These are phyloP conservation scores for Ballota nigra DNA, from an alignment of 257 asterid species.

Conservation along the genomic window DNA sequence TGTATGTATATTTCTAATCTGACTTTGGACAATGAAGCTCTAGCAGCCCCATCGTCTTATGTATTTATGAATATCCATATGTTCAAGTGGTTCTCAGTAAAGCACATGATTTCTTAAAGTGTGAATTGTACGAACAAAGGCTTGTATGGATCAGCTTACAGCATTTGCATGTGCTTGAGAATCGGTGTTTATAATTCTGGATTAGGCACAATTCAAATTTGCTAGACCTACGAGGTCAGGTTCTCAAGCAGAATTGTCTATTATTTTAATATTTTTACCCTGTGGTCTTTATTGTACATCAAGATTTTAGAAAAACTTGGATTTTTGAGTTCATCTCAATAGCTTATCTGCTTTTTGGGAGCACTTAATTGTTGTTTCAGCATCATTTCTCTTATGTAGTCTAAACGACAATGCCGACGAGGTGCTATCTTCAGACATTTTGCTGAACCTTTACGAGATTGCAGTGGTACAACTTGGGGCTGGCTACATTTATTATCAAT, in stretches of 20 bases:
- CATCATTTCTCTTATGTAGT: slow-evolving; percentile 44
- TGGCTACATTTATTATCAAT: slow-evolving; percentile 15
- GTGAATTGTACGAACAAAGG: slow-evolving; percentile 4
- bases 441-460: slow-evolving; percentile 87
- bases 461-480: slow-evolving; percentile 60
- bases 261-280: neutral
- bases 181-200: neutral
- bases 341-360: slow-evolving; percentile 19
- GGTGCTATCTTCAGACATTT: slow-evolving; percentile 92
- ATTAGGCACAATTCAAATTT: neutral
- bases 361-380: slow-evolving; percentile 22
- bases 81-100: neutral
- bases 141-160: neutral
- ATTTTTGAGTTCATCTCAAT: neutral
- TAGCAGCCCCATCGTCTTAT: neutral
- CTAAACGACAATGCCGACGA: slow-evolving; percentile 81
- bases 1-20: neutral
- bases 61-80: neutral
- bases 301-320: neutral
- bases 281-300: neutral
- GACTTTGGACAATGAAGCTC: neutral
- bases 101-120: neutral
- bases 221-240: neutral
- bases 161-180: neutral
- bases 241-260: neutral